Percentiles rank a stretch among this genome's conserved stretches.
phyloP scores from a whole-genome alignment of 2,329 filamentous ascomycete species.

The Ophiostoma fasciatum region DNA sequence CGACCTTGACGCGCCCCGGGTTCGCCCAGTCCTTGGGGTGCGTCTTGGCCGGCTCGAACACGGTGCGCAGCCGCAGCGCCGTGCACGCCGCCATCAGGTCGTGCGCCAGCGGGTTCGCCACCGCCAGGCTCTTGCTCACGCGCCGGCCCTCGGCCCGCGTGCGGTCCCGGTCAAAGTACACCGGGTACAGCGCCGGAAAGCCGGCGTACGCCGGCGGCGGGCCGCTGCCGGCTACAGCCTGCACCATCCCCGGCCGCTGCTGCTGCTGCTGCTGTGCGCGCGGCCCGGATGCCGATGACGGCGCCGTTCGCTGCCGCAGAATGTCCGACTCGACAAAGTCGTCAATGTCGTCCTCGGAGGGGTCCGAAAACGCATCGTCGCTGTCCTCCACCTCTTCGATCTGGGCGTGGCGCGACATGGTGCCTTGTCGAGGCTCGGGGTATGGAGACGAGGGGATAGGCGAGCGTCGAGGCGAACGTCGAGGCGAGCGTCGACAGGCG shows the following conservation, averaged over 20 bases:
- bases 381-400: conserved; percentile 88
- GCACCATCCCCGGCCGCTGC: conserved; percentile 7
- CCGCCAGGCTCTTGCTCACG: conserved; percentile 56
- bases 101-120: conserved; percentile 72
- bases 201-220: conserved; percentile 45
- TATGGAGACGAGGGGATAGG: not conserved
- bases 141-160: conserved; percentile 68
- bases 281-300: too few species aligned
- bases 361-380: conserved; percentile 61
- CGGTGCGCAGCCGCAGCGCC: conserved; percentile 51
- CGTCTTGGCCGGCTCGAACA: conserved; percentile 80
- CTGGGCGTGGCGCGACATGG: conserved; percentile 63
- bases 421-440: conserved; percentile 10
- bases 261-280: conserved; percentile 9
- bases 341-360: conserved; percentile 71
- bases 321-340: conserved; percentile 46
- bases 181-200: conserved; percentile 82
- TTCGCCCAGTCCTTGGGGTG: conserved; percentile 98
- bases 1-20: conserved; percentile 73
- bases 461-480: too few species aligned
- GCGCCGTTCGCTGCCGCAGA: conserved; percentile 23
- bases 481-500: too few species aligned
- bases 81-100: conserved; percentile 82
- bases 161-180: conserved; percentile 79
- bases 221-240: conserved; percentile 8